A percentile compares a stretch with the other conserved stretches of the same genome.
Evolutionary conservation across 495 filamentous ascomycete species (phyloP).

Genomic region (Hyaloscypha finlandica): DNA sequence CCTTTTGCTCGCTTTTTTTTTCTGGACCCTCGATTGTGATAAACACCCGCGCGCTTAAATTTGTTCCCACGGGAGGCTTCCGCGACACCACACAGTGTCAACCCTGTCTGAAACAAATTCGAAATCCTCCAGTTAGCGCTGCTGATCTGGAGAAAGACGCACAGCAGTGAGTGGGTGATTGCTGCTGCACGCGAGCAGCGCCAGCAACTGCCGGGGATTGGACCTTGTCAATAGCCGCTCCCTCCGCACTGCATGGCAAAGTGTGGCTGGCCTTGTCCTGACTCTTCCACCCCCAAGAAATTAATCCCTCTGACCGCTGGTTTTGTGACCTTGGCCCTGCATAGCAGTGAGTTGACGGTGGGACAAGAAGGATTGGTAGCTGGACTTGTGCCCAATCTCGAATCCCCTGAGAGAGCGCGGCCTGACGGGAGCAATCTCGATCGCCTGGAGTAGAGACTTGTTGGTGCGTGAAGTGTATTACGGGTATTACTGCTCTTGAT

Average conservation of each 20-base stretch:
- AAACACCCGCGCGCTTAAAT: slow-evolving; percentile 7
- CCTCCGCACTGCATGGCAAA: no score
- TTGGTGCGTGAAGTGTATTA: not conserved
- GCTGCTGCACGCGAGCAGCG: not conserved
- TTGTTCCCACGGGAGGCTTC: not conserved
- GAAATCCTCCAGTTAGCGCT: not conserved
- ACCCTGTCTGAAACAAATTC: not conserved
- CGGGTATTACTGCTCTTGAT: not conserved
- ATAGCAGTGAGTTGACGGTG: not conserved
- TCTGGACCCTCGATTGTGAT: not conserved
- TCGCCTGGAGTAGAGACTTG: not conserved
- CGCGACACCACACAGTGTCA: not conserved
- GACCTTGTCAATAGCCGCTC: not conserved
- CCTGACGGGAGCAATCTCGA: not conserved
- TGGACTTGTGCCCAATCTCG: slow-evolving; percentile 1
- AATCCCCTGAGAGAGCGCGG: not conserved
- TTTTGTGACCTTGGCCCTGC: not conserved
- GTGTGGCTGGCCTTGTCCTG: not conserved
- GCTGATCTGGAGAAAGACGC: not conserved
- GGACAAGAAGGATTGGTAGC: not conserved
- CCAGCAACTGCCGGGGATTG: not conserved
- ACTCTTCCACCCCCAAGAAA: slow-evolving; percentile 1
- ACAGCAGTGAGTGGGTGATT: not conserved
- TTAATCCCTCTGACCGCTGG: not conserved
- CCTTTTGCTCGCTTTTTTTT: not conserved